A percentile compares a stretch with the other conserved stretches of the same genome.
Conservation (phyloP, 176 grass and related monocot genomes). For the Avena atlantica region DNA sequence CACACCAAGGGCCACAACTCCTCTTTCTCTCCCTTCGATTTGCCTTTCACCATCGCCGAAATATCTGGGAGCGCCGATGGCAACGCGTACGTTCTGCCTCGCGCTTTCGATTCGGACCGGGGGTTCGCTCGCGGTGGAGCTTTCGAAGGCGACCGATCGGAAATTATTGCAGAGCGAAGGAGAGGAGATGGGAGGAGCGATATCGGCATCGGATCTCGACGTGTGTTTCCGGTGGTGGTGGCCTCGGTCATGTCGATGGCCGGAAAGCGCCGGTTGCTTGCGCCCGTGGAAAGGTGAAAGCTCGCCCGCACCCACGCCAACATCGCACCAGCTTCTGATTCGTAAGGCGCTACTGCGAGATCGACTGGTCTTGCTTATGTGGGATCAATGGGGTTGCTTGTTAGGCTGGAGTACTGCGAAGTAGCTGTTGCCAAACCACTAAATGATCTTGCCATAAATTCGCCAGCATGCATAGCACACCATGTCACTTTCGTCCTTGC, state of each 20-base stretch:
- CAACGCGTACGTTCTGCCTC: neutral
- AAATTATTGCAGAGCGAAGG: neutral
- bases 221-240: slow-evolving; percentile 11
- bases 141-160: neutral
- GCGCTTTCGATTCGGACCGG: neutral
- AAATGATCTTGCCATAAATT: neutral
- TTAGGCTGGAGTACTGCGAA: neutral
- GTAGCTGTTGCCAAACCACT: neutral
- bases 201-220: neutral
- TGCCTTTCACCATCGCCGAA: slow-evolving; percentile 4
- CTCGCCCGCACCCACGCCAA: neutral
- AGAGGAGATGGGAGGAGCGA: neutral
- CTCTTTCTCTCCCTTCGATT: neutral
- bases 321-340: neutral
- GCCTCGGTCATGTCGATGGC: neutral
- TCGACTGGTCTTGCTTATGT: neutral
- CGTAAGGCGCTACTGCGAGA: neutral
- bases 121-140: neutral
- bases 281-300: neutral
- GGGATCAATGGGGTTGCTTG: neutral
- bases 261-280: slow-evolving; percentile 17
- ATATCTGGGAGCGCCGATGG: slow-evolving; percentile 21
- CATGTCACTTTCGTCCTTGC: too few species aligned
- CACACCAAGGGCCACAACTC: neutral
- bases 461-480: too few species aligned